Percentiles rank a stretch among this genome's conserved stretches.
phyloP scores from a whole-genome alignment of 495 filamentous ascomycete genomes.

The Penicillium manginii region DNA sequence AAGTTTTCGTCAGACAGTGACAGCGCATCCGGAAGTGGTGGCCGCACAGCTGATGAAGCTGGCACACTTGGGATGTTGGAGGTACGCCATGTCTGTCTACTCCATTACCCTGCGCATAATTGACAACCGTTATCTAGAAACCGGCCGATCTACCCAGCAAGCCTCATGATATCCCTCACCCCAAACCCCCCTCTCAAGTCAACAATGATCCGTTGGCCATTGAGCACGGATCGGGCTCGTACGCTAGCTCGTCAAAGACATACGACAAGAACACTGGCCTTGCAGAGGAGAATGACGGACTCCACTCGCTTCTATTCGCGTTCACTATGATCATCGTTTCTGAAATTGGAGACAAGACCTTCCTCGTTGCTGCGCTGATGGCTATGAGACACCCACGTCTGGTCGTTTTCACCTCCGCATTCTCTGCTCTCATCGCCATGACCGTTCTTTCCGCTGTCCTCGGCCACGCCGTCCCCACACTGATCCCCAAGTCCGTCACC shows the following conservation, averaged over 20 bases:
- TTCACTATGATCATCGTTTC: conserved; percentile 98
- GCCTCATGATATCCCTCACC: conserved; percentile 76
- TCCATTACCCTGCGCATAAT: conserved; percentile 9
- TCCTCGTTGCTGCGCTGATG: conserved; percentile 96
- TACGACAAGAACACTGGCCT: conserved; percentile 40
- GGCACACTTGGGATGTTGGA: conserved; percentile 63
- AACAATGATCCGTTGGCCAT: conserved; percentile 70
- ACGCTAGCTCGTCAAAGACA: conserved; percentile 23
- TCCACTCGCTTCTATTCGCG: conserved; percentile 91
- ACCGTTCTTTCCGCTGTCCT: conserved; percentile 95
- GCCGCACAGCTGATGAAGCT: conserved; percentile 34
- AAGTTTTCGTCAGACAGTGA: conserved; percentile 49
- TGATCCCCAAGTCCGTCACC: conserved; percentile 87
- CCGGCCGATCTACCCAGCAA: conserved; percentile 79
- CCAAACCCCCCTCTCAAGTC: conserved; percentile 66
- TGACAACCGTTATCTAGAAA: conserved; percentile 60
- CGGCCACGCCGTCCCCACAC: conserved; percentile 87
- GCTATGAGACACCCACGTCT: conserved; percentile 96
- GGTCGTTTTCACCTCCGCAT: conserved; percentile 92
- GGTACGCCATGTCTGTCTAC: conserved; percentile 48
- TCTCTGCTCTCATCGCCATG: conserved; percentile 88
- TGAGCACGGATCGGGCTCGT: conserved; percentile 46
- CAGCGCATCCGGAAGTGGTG: conserved; percentile 14
- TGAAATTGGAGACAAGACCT: conserved; percentile 98
- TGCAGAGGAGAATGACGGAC: conserved; percentile 70